Base-by-base conservation (phyloP, 306 rosid species). In the Sindora glabra region DNA sequence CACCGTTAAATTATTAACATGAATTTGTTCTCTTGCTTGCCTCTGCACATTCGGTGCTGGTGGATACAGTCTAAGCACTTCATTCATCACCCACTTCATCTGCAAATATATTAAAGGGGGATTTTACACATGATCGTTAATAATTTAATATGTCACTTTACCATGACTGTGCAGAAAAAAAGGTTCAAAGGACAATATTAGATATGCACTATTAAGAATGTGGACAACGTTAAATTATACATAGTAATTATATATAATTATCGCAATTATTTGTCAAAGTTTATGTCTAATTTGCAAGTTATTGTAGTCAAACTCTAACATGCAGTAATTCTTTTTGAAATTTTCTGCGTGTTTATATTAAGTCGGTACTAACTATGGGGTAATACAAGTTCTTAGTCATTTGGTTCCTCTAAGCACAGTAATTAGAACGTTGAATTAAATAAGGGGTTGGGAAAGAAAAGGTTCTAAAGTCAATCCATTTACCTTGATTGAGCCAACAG, bases 81-180 rank as follows among this genome's bases (percentile, higher is more conserved):
- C 96, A 57, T 81, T 90, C 89, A 83, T 74, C 69, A 90, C 95
- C 85, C 94, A 90, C 56, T 85, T 94, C 96, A 90, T 87, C 97
- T 90, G 78, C 75, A 81, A n/a, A 8, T 1, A 15, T 16, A 16
- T 8, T n/a, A n/a, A n/a, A n/a, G n/a, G n/a, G n/a, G n/a, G n/a
- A n/a, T n/a, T n/a, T n/a, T n/a, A n/a, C n/a, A n/a, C n/a, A n/a
- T n/a, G n/a, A n/a, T n/a, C n/a, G n/a, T n/a, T n/a, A n/a, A n/a
- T n/a, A n/a, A n/a, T n/a, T n/a, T n/a, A n/a, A n/a, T n/a, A n/a
- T n/a, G n/a, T n/a, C n/a, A n/a, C n/a, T n/a, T n/a, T n/a, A n/a
- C n/a, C n/a, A n/a, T n/a, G n/a, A n/a, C n/a, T n/a, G n/a, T n/a
- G n/a, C n/a, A n/a, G n/a, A n/a, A n/a, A n/a, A n/a, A n/a, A n/a